Percentiles rank a stretch among this genome's conserved stretches.
phyloP scores from a whole-genome alignment of 176 grass and related monocot species.

The Musa beccarii region DNA sequence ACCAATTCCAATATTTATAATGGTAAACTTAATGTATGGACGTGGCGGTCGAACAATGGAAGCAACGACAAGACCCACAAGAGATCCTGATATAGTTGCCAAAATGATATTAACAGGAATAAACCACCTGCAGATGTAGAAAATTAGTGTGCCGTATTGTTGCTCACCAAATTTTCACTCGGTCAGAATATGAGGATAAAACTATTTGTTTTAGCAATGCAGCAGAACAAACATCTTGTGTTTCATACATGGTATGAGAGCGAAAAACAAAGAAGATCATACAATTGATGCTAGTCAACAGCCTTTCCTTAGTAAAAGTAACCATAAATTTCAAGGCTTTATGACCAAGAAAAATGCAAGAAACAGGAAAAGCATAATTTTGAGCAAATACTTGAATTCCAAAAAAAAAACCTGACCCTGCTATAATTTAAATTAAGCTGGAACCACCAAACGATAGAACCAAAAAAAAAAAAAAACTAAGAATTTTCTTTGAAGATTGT shows the following conservation, averaged over 20 bases:
- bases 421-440: no score
- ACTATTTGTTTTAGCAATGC: not conserved
- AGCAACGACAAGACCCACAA: conserved; percentile 87
- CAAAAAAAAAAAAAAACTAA: not conserved
- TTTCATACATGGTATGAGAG: not conserved
- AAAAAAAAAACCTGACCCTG: no score
- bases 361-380: no score
- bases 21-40: conserved; percentile 96
- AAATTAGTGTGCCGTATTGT: not conserved
- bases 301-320: no score
- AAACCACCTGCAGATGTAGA: conserved; percentile 76
- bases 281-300: no score
- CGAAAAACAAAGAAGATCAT: not conserved
- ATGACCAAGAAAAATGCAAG: no score
- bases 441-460: not conserved
- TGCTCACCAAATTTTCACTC: not conserved
- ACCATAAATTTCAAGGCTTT: no score
- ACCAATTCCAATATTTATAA: conserved; percentile 98
- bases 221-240: not conserved
- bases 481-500: not conserved
- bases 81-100: conserved; percentile 57
- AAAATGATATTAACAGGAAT: conserved; percentile 96
- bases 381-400: no score
- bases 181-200: not conserved
- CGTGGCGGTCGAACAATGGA: conserved; percentile 77